These are phyloP conservation scores for Dryas drummondii DNA, from an alignment of 306 rosid species.

Conservation along the genomic window DNA sequence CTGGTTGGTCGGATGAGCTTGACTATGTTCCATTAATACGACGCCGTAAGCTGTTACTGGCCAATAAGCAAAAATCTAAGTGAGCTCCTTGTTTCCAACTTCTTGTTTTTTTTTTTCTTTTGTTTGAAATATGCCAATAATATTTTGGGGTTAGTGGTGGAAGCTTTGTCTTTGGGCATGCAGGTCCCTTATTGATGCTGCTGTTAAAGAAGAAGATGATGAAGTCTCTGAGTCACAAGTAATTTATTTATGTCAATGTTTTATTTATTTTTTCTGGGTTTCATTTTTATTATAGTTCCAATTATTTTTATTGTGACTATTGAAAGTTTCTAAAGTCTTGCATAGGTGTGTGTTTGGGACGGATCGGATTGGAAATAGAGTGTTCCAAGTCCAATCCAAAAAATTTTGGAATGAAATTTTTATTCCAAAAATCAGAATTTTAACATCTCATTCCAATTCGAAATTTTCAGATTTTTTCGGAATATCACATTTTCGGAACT, in stretches of 20 bases:
- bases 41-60: slow-evolving; percentile 28
- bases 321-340: neutral
- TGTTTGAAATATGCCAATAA: neutral
- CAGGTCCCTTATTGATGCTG: neutral
- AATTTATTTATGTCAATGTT: neutral
- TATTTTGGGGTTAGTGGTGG: neutral
- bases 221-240: neutral
- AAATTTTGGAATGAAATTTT: too few relatives aligned
- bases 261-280: neutral
- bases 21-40: slow-evolving; percentile 45
- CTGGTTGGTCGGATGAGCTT: slow-evolving; percentile 24
- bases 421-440: too few relatives aligned
- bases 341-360: neutral
- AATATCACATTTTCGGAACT: too few relatives aligned
- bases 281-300: neutral
- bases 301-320: neutral
- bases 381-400: too few relatives aligned
- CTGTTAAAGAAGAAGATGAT: neutral
- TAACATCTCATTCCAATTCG: too few relatives aligned
- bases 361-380: too few relatives aligned
- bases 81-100: neutral
- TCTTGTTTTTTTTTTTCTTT: neutral
- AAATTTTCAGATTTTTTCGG: too few relatives aligned
- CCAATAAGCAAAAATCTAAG: neutral
- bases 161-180: neutral